Evolutionary conservation across 805 yeast species (phyloP).

Genomic region (Candida loeiensis): DNA sequence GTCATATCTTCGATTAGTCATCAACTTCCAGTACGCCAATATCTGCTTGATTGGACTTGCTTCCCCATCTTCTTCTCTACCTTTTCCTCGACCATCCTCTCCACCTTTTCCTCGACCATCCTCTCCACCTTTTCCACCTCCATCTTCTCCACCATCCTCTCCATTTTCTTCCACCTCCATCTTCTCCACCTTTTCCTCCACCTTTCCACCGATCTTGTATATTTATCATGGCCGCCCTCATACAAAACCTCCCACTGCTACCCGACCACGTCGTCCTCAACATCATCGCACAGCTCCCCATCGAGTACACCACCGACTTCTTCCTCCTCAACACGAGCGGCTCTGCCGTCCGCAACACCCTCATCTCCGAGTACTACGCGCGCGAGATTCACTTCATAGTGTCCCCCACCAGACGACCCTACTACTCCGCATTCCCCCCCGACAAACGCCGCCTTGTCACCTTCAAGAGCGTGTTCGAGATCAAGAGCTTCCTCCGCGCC

Average conservation of each 20-base stretch:
- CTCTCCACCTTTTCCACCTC: too few species aligned
- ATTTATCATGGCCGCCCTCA: too few species aligned
- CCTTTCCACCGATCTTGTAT: too few species aligned
- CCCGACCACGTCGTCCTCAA: conserved; percentile 22
- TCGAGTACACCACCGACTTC: conserved; percentile 22
- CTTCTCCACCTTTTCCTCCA: too few species aligned
- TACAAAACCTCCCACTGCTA: conserved; percentile 13
- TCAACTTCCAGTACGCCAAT: too few species aligned
- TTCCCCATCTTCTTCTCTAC: too few species aligned
- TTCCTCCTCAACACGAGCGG: conserved; percentile 15
- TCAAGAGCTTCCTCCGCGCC: conserved; percentile 28
- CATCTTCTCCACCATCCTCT: too few species aligned
- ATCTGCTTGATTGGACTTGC: too few species aligned
- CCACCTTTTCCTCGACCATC: too few species aligned
- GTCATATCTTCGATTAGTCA: too few species aligned
- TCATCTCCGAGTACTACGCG: conserved; percentile 24
- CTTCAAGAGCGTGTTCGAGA: conserved; percentile 26
- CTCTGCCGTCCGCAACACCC: conserved; percentile 17
- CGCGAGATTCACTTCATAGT: conserved; percentile 33
- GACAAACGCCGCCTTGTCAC: conserved; percentile 9
- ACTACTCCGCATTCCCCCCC: conserved; percentile 7
- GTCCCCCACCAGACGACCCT: conserved; percentile 27
- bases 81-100: too few species aligned
- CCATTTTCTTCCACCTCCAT: too few species aligned
- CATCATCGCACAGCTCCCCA: conserved; percentile 18